These are phyloP conservation scores for Botrytis hyacinthi DNA, from an alignment of 2,329 filamentous ascomycete genomes.

Conservation along the genomic window DNA sequence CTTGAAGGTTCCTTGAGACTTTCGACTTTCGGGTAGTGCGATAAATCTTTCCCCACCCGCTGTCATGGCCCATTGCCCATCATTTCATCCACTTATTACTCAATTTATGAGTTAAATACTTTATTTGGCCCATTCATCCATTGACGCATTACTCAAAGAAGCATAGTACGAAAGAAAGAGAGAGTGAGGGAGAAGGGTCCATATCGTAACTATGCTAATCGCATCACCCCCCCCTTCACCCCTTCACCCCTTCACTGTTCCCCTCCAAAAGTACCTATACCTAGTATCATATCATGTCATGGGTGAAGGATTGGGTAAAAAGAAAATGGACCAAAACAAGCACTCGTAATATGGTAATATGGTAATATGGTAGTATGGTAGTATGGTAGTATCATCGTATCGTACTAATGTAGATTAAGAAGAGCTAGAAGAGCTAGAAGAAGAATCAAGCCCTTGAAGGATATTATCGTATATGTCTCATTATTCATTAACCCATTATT, in stretches of 20 bases:
- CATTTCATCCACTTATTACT: neutral
- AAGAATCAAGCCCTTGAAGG: neutral
- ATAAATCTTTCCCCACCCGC: constrained; percentile 10
- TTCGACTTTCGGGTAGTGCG: constrained; percentile 13
- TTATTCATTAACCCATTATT: neutral
- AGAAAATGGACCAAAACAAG: neutral
- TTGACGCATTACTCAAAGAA: neutral
- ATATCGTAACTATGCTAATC: constrained; percentile 12
- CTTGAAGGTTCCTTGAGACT: constrained; percentile 1
- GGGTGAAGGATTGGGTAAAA: constrained; percentile 6
- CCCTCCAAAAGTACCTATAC: constrained; percentile 11
- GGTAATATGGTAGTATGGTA: neutral
- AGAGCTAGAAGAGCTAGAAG: constrained; percentile 6
- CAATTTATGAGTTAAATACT: neutral
- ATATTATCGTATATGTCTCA: neutral
- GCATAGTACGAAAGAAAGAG: neutral
- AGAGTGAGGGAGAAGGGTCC: neutral
- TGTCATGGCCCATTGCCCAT: neutral
- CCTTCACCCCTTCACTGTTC: neutral
- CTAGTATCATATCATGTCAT: constrained; percentile 5
- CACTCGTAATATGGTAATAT: neutral
- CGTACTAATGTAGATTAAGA: constrained; percentile 1
- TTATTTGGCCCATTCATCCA: neutral
- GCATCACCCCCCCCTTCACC: constrained; percentile 1
- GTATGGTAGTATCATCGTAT: neutral